phyloP scores from a whole-genome alignment of 306 rosid genomes.

The Biancaea sappan region DNA sequence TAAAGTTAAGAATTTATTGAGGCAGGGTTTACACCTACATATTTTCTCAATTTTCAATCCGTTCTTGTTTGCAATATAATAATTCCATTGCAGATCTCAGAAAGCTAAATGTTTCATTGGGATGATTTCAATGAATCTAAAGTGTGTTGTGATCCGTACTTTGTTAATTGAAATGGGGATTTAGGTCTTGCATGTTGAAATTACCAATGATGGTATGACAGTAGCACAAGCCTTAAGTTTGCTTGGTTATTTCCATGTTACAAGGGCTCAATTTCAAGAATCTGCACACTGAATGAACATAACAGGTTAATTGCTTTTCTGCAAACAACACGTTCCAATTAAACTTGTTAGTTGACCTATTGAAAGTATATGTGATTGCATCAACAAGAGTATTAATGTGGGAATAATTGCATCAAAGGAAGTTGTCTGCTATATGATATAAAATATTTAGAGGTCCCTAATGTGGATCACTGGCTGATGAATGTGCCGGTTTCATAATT shows the following conservation, averaged over 20 bases:
- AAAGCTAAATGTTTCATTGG: too few species aligned
- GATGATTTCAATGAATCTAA: too few species aligned
- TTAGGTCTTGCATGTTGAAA: too few species aligned
- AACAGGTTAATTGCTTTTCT: not conserved
- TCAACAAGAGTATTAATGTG: not conserved
- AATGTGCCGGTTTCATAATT: not conserved
- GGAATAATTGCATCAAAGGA: not conserved
- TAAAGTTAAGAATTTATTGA: constrained; percentile 1
- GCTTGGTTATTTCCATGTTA: not conserved
- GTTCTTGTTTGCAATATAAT: not conserved
- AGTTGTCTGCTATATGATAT: not conserved
- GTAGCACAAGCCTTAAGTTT: too few species aligned
- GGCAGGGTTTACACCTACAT: constrained; percentile 15
- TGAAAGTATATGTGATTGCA: not conserved
- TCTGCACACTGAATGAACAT: not conserved
- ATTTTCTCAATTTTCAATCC: constrained; percentile 14
- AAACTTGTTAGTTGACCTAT: not conserved
- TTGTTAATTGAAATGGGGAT: not conserved
- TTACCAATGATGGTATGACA: too few species aligned
- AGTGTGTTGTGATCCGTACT: too few species aligned
- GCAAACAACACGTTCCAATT: not conserved
- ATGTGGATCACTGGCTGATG: constrained; percentile 1
- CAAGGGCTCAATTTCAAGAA: not conserved
- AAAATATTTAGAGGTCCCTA: not conserved
- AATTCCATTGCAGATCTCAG: not conserved